phyloP scores from a whole-genome alignment of 176 grass and related monocot species.

The barley (Hordeum vulgare) region DNA sequence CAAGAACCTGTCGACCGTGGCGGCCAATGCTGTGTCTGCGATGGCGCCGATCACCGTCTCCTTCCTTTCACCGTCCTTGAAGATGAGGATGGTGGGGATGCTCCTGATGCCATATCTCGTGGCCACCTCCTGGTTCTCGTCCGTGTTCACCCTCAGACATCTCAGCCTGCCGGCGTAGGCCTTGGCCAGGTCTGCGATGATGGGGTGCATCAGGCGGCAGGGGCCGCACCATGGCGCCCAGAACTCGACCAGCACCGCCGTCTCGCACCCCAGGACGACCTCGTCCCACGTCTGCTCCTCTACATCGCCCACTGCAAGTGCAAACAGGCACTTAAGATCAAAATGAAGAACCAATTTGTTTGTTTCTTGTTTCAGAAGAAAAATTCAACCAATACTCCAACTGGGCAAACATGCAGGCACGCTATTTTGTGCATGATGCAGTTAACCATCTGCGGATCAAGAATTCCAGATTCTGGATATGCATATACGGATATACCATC shows the following conservation, averaged over 20 bases:
- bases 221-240: slow-evolving; percentile 72
- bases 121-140: slow-evolving; percentile 37
- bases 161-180: slow-evolving; percentile 32
- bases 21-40: slow-evolving; percentile 9
- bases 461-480: not conserved
- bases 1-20: slow-evolving; percentile 41
- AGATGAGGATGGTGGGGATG: slow-evolving; percentile 63
- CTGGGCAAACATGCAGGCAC: not conserved
- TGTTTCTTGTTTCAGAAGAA: not conserved
- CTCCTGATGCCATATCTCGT: slow-evolving; percentile 44
- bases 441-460: not conserved
- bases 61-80: slow-evolving; percentile 60
- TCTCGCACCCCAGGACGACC: slow-evolving; percentile 22
- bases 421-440: not conserved
- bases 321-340: not conserved
- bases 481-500: not conserved
- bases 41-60: slow-evolving; percentile 45
- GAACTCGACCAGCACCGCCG: slow-evolving; percentile 47
- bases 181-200: slow-evolving; percentile 38
- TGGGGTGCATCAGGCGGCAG: slow-evolving; percentile 55
- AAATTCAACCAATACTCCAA: not conserved
- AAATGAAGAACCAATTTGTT: not conserved
- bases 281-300: slow-evolving; percentile 31
- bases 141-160: slow-evolving; percentile 51
- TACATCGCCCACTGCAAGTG: slow-evolving; percentile 41